Base-by-base conservation (phyloP, 225 moss, liverwort and hornwort species). In the Polytrichum commune region DNA sequence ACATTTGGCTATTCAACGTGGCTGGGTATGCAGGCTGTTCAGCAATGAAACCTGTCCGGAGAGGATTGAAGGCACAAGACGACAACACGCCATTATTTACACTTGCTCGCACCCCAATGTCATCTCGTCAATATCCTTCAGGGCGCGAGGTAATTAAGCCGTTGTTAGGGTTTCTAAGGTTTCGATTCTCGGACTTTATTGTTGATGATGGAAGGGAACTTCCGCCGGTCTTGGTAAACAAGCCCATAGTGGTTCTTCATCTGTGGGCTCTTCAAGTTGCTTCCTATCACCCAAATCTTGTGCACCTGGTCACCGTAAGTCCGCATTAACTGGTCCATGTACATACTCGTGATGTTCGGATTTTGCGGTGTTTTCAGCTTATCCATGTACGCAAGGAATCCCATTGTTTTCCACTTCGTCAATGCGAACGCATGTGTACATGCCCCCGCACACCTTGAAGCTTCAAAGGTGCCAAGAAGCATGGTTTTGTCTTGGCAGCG, bases 371-470 rank as follows among this genome's bases (percentile, higher is more conserved):
- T 60, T 19, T 23, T 27, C 25, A 79, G 66, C 65, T 77, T 70
- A 23, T 79, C 62, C 68, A 84, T 68, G 20, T 79, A 63, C 3
- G 35, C 64, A 5, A 88, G 82, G 6, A 88, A 71, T 9, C 73
- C 73, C 25, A 18, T 35, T 3, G 87, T 32, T 73, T 88, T 84
- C 81, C 84, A 79, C 64, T 80, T 84, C 32, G 87, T 88, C 30
- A 84, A 55, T 19, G 69, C 87, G 71, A 88, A 84, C 18, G 87
- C 87, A 80, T 88, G 87, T 27, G 87, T 81, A 75, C 87, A 88
- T n/a, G 79, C 10, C n/a, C 87, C 87, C 60, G 79, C 69, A 60
- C 87, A 88, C n/a, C 77, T 67, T 71, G 33, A 79, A 64, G 79
- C 79, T 73, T 88, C 73, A 33, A 88, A 62, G 30, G 8, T 7